phyloP scores from a whole-genome alignment of 331 rosid species.

The Acacia pycnantha region DNA sequence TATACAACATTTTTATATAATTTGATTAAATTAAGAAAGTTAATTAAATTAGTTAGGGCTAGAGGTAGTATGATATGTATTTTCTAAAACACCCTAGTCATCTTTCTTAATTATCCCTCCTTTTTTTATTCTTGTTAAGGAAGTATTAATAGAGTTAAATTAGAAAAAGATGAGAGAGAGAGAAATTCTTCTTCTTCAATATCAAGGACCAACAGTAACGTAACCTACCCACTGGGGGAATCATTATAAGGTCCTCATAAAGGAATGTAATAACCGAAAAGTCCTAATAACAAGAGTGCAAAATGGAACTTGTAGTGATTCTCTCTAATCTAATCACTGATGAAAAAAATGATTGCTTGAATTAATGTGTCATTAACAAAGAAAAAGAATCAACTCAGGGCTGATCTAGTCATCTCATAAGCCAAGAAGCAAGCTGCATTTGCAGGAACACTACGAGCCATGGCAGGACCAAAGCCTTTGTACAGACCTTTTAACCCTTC shows the following conservation, averaged over 20 bases:
- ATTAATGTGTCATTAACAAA: slow-evolving; percentile 10
- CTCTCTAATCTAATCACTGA: not conserved
- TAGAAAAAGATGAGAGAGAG: not conserved
- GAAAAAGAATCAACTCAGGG: slow-evolving; percentile 51
- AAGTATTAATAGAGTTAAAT: too few relatives aligned
- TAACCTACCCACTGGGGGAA: not conserved
- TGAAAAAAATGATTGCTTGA: slow-evolving; percentile 21
- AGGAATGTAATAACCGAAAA: too few relatives aligned
- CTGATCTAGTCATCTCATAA: slow-evolving; percentile 84
- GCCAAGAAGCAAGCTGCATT: slow-evolving; percentile 99
- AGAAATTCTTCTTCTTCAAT: not conserved
- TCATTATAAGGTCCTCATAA: not conserved
- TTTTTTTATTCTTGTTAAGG: too few relatives aligned
- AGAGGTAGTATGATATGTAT: too few relatives aligned
- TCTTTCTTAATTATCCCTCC: too few relatives aligned
- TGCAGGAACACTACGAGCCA: slow-evolving; percentile 88
- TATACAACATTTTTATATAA: too few relatives aligned
- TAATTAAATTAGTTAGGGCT: too few relatives aligned
- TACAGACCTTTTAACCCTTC: slow-evolving; percentile 87
- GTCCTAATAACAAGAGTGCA: not conserved
- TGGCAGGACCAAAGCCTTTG: slow-evolving; percentile 95
- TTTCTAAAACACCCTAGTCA: too few relatives aligned
- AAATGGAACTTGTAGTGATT: too few relatives aligned
- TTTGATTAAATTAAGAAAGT: too few relatives aligned
- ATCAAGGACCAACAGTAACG: not conserved